Percentiles rank a stretch among this genome's conserved stretches.
phyloP scores from a whole-genome alignment of 2,329 filamentous ascomycete species.

The Arachnomyces sp. region DNA sequence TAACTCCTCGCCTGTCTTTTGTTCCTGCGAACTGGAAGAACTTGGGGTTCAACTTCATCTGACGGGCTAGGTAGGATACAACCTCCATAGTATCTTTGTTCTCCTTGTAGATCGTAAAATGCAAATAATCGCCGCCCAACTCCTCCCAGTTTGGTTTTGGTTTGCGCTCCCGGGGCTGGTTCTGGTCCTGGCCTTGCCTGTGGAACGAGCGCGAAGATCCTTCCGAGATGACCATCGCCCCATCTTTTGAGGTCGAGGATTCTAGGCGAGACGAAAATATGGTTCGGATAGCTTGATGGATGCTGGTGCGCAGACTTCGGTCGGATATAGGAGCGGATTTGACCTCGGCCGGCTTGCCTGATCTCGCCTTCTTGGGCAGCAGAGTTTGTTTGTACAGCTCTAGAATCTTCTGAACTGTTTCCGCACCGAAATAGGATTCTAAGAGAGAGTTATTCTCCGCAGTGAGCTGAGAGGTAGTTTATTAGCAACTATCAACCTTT shows the following conservation, averaged over 20 bases:
- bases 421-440: conserved; percentile 43
- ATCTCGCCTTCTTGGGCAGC: conserved; percentile 46
- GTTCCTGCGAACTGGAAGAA: conserved; percentile 77
- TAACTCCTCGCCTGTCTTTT: conserved; percentile 82
- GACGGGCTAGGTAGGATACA: conserved; percentile 64
- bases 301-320: conserved; percentile 52
- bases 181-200: conserved; percentile 16
- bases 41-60: conserved; percentile 60
- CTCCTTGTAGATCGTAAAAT: conserved; percentile 92
- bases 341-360: conserved; percentile 47
- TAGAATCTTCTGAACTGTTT: conserved; percentile 43
- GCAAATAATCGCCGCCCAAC: conserved; percentile 69
- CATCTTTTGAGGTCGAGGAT: conserved; percentile 65
- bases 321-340: conserved; percentile 49
- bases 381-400: conserved; percentile 48
- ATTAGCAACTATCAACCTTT: too few species aligned
- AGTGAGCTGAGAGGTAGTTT: conserved; percentile 27
- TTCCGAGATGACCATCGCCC: conserved; percentile 52
- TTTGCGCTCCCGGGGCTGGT: conserved; percentile 17
- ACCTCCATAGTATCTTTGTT: conserved; percentile 96
- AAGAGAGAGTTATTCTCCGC: conserved; percentile 39
- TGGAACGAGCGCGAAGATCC: conserved; percentile 9
- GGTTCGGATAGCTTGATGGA: conserved; percentile 61
- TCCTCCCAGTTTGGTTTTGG: conserved; percentile 54
- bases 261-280: conserved; percentile 74